Evolutionary conservation across 495 filamentous ascomycete genomes (phyloP).

Genomic region (Cudoniella acicularis): DNA sequence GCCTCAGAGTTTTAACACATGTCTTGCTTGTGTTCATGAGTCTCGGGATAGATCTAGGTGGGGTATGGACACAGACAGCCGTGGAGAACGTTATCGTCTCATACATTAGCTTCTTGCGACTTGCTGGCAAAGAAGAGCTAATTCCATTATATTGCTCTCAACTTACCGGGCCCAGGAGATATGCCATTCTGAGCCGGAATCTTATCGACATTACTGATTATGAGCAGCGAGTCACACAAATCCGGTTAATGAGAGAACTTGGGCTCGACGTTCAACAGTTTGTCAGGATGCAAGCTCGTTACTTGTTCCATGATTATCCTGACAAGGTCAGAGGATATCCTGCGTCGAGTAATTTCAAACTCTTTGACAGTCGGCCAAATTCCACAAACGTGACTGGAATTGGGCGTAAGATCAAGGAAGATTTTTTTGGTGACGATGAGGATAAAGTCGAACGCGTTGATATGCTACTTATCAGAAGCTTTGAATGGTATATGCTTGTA

Average conservation of each 20-base stretch:
- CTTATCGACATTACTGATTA: conserved; percentile 48
- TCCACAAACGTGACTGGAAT: conserved; percentile 19
- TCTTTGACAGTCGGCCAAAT: conserved; percentile 35
- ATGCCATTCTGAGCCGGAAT: conserved; percentile 51
- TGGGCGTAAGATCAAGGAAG: conserved; percentile 45
- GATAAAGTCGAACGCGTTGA: conserved; percentile 60
- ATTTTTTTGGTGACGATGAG: conserved; percentile 61
- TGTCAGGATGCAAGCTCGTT: conserved; percentile 48
- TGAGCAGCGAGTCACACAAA: conserved; percentile 48
- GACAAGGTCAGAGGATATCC: conserved; percentile 28
- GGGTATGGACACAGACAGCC: conserved; percentile 22
- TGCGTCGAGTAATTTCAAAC: conserved; percentile 40
- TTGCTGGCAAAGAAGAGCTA: conserved; percentile 64
- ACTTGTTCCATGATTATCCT: conserved; percentile 45
- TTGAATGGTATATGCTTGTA: conserved; percentile 81
- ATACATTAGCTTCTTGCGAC: conserved; percentile 75
- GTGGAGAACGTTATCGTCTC: conserved; percentile 66
- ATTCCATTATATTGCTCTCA: conserved; percentile 85
- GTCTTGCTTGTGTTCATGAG: conserved; percentile 46
- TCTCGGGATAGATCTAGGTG: conserved; percentile 34
- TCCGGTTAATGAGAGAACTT: conserved; percentile 58
- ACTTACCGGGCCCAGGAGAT: conserved; percentile 47
- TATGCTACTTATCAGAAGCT: conserved; percentile 66
- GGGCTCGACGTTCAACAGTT: conserved; percentile 47
- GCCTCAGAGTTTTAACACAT: conserved; percentile 60